phyloP scores from a whole-genome alignment of 2,329 filamentous ascomycete genomes.

The Massarina eburnea region DNA sequence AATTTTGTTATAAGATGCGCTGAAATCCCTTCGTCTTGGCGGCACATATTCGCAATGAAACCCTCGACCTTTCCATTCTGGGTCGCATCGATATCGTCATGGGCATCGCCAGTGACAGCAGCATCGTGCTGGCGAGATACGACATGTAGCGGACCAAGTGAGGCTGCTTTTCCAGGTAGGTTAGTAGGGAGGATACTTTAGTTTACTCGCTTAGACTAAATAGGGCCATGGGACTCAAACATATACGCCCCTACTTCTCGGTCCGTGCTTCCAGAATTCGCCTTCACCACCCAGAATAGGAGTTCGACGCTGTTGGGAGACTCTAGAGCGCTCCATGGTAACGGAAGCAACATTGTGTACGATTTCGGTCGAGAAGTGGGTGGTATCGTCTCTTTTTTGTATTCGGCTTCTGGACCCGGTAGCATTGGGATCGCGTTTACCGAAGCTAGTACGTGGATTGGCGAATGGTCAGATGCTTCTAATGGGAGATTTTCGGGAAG shows the following conservation, averaged over 20 bases:
- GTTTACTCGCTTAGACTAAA: not conserved
- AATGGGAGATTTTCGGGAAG: conserved; percentile 43
- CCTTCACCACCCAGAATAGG: conserved; percentile 43
- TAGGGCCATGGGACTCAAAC: conserved; percentile 60
- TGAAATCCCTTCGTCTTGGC: not conserved
- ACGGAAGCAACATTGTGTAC: conserved; percentile 58
- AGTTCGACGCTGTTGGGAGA: conserved; percentile 31
- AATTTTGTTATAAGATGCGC: not conserved
- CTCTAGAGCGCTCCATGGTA: conserved; percentile 41
- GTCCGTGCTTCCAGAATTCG: conserved; percentile 50
- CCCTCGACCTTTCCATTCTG: conserved; percentile 15
- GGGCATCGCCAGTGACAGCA: not conserved
- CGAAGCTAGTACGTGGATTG: conserved; percentile 48
- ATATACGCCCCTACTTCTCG: conserved; percentile 59
- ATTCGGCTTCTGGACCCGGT: conserved; percentile 45
- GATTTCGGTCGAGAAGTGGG: conserved; percentile 63
- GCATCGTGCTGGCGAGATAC: conserved; percentile 58
- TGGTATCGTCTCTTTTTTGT: conserved; percentile 57
- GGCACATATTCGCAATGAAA: not conserved
- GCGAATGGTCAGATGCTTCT: conserved; percentile 47
- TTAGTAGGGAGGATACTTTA: not conserved
- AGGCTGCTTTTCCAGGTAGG: conserved; percentile 50
- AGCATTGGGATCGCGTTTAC: conserved; percentile 45
- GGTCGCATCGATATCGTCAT: not conserved
- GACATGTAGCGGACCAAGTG: conserved; percentile 53